Percentiles rank a stretch among this genome's conserved stretches.
Evolutionary conservation across 495 filamentous ascomycete species (phyloP).

Genomic region (Physcia stellaris): DNA sequence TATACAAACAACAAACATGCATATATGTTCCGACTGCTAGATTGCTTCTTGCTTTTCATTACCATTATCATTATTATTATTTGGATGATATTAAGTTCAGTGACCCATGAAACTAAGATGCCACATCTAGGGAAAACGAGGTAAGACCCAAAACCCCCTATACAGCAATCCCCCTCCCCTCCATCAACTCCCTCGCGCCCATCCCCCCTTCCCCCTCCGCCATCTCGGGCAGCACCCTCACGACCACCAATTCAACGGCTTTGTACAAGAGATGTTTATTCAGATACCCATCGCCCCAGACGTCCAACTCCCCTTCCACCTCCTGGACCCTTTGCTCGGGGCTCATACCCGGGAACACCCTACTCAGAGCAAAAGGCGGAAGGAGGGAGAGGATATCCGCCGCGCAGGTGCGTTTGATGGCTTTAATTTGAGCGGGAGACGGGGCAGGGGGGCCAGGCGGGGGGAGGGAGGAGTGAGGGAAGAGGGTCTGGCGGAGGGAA

Average conservation of each 20-base stretch:
- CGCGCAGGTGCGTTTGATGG: conserved; percentile 44
- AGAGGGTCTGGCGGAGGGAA: conserved; percentile 55
- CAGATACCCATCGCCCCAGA: conserved; percentile 68
- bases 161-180: conserved; percentile 41
- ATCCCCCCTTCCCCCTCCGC: conserved; percentile 49
- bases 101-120: no score
- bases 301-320: conserved; percentile 49
- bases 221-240: conserved; percentile 72
- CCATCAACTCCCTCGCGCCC: conserved; percentile 57
- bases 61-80: no score
- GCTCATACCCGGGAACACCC: conserved; percentile 24
- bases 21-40: not conserved
- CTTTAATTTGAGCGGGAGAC: conserved; percentile 27
- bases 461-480: conserved; percentile 59
- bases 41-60: no score
- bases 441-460: conserved; percentile 22
- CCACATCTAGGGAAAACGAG: no score
- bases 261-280: conserved; percentile 81
- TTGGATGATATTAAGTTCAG: no score
- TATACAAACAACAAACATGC: no score
- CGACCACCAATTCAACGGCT: conserved; percentile 63
- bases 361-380: conserved; percentile 26
- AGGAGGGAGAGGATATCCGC: conserved; percentile 33
- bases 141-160: no score
- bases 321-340: conserved; percentile 24